These are phyloP conservation scores for Lentinula lateritia DNA, from an alignment of 768 basidiomycete species.

Conservation along the genomic window DNA sequence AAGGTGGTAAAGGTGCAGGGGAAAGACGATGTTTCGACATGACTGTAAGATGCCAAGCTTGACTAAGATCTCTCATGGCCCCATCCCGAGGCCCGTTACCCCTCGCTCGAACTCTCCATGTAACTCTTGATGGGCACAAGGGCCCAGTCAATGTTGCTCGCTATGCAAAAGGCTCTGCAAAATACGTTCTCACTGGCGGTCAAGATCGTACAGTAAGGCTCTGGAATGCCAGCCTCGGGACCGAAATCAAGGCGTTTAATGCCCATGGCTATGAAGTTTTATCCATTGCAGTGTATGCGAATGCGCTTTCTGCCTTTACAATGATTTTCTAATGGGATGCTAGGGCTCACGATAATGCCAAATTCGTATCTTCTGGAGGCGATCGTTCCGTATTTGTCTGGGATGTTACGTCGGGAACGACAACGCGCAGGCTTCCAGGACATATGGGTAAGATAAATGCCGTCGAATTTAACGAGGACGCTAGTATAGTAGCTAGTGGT, in stretches of 20 bases:
- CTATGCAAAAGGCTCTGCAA: constrained; percentile 84
- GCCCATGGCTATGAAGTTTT: constrained; percentile 97
- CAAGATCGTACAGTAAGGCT: constrained; percentile 86
- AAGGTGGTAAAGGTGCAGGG: constrained; percentile 41
- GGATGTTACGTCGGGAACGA: constrained; percentile 89
- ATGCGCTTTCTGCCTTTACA: not conserved
- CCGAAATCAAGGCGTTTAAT: constrained; percentile 86
- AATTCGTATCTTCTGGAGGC: constrained; percentile 91
- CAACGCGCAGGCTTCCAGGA: constrained; percentile 77
- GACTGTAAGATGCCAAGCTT: constrained; percentile 8
- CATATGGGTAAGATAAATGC: constrained; percentile 89
- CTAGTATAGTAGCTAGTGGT: constrained; percentile 88
- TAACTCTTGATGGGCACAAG: constrained; percentile 60
- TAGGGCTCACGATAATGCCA: constrained; percentile 89
- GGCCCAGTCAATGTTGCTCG: constrained; percentile 89
- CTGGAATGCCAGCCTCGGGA: constrained; percentile 84
- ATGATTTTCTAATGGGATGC: not conserved
- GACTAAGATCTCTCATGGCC: constrained; percentile 31
- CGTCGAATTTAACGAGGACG: constrained; percentile 87
- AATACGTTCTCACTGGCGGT: constrained; percentile 90
- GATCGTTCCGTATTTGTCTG: constrained; percentile 91
- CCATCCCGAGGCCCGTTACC: constrained; percentile 47
- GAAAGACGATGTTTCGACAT: constrained; percentile 54
- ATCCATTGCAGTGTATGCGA: constrained; percentile 75
- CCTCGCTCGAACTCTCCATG: constrained; percentile 57